Conservation (phyloP, 495 filamentous ascomycete genomes). For the Podospora conica region DNA sequence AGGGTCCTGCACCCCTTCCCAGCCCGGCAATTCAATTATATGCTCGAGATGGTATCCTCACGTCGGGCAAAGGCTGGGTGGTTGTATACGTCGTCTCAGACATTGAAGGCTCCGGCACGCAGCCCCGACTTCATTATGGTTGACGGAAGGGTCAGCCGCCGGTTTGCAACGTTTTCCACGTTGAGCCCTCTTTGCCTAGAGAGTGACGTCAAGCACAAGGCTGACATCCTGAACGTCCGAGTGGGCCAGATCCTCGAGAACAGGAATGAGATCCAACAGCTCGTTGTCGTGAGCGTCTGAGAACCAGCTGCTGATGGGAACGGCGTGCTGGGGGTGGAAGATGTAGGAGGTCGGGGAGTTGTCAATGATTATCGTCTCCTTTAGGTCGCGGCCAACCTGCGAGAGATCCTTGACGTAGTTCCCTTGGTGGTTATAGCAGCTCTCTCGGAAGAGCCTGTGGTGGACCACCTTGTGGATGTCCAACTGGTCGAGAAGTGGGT, state of each 20-base stretch:
- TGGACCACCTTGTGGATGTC: conserved; percentile 97
- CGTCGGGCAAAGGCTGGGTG: not conserved
- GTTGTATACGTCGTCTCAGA: not conserved
- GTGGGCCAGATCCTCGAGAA: conserved; percentile 93
- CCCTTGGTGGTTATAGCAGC: conserved; percentile 98
- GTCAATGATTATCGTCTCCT: conserved; percentile 98
- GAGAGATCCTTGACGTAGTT: conserved; percentile 99
- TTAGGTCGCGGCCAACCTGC: conserved; percentile 90
- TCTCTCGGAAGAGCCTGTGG: conserved; percentile 93
- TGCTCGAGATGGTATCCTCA: not conserved
- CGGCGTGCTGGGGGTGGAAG: conserved; percentile 98
- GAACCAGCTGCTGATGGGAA: conserved; percentile 99
- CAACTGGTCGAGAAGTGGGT: conserved; percentile 91
- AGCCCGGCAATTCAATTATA: not conserved
- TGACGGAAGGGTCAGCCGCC: not conserved
- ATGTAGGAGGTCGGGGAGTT: conserved; percentile 99
- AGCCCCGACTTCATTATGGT: not conserved
- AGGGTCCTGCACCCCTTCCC: not conserved
- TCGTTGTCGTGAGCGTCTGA: conserved; percentile 99
- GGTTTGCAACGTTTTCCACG: not conserved
- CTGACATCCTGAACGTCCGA: conserved; percentile 89
- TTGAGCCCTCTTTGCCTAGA: conserved; percentile 48
- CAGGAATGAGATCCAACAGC: conserved; percentile 93
- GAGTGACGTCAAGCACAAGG: conserved; percentile 90
- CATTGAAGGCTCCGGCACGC: not conserved